A percentile compares a stretch with the other conserved stretches of the same genome.
phyloP scores from a whole-genome alignment of 2,329 filamentous ascomycete genomes.

The Cordyceps javanica region DNA sequence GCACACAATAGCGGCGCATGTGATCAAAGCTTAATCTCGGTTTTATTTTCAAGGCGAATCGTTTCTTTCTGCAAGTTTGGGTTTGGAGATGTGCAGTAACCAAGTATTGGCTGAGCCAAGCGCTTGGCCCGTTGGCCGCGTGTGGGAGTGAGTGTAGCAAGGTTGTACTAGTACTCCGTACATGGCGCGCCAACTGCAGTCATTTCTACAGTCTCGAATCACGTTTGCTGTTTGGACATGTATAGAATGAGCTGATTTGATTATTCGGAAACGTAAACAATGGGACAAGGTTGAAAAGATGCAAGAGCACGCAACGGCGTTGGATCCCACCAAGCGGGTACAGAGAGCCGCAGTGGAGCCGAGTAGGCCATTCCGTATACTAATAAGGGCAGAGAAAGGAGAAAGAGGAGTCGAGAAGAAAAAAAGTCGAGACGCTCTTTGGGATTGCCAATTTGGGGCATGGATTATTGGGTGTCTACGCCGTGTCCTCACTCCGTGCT shows the following conservation, averaged over 20 bases:
- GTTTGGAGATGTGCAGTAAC: no score
- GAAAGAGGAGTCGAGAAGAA: no score
- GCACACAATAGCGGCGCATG: neutral
- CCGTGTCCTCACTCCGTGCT: neutral
- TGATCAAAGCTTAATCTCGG: neutral
- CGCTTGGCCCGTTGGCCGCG: neutral
- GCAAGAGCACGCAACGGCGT: neutral
- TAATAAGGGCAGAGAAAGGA: neutral
- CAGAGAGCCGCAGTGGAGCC: conserved; percentile 6
- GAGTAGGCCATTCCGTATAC: neutral
- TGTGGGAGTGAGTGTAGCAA: neutral
- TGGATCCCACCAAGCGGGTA: conserved; percentile 8
- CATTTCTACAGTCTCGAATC: neutral
- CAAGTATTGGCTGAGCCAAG: neutral
- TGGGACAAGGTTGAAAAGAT: neutral
- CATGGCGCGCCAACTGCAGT: neutral
- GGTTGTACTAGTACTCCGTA: neutral
- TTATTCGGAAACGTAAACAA: conserved; percentile 8
- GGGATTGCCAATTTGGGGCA: neutral
- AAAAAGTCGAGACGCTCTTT: neutral
- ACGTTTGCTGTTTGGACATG: neutral
- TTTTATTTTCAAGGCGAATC: neutral
- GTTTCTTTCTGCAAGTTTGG: neutral
- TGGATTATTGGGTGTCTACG: neutral
- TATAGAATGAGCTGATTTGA: conserved; percentile 4